phyloP scores from a whole-genome alignment of 78 protist species.

The Polysphondylium violaceum region DNA sequence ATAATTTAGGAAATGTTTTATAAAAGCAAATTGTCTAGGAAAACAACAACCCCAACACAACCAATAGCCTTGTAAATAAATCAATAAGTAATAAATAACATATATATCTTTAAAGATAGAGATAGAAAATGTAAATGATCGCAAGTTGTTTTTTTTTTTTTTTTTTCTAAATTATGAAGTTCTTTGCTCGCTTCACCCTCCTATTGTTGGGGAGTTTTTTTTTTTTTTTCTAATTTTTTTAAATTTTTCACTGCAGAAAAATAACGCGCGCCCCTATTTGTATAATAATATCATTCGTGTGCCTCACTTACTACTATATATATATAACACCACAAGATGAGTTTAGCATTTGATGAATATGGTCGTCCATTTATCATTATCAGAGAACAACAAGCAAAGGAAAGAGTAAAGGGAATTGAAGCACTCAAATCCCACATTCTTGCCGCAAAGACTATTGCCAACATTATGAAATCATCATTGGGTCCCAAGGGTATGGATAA shows the following conservation, averaged over 20 bases:
- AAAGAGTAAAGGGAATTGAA: conserved; percentile 95
- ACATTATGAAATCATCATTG: conserved; percentile 94
- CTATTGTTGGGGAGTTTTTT: not conserved
- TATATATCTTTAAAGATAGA: not conserved
- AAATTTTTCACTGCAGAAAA: not conserved
- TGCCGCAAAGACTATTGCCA: conserved; percentile 97
- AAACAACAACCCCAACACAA: not conserved
- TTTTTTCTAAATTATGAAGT: not conserved
- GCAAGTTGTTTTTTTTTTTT: not conserved
- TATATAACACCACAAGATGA: conserved; percentile 61
- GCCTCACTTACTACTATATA: not conserved
- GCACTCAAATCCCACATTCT: conserved; percentile 97
- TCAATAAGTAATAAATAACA: no score
- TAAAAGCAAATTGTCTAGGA: conserved; percentile 1
- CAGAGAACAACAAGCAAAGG: conserved; percentile 93
- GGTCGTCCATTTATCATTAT: conserved; percentile 98
- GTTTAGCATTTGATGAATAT: conserved; percentile 96
- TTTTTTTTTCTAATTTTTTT: conserved; percentile 3
- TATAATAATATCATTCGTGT: not conserved
- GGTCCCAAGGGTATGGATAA: conserved; percentile 99
- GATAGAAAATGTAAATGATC: no score
- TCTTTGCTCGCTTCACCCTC: not conserved
- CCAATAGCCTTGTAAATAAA: not conserved
- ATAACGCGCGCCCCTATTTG: not conserved
- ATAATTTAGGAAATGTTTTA: conserved; percentile 10